Evolutionary conservation across 768 basidiomycete species (phyloP).

Genomic region (Russula foetens): DNA sequence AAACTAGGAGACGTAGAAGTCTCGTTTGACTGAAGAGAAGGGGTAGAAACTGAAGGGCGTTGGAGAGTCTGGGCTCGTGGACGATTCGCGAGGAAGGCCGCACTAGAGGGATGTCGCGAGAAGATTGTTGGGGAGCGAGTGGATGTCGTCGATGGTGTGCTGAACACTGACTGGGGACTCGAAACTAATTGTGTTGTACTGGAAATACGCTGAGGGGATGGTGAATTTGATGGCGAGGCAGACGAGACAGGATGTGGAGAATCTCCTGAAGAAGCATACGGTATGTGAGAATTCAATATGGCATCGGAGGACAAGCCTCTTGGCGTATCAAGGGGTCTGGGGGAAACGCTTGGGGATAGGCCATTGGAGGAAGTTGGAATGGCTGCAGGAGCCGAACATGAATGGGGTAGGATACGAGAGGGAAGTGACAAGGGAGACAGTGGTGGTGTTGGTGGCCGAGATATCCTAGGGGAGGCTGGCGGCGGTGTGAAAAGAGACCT

Average conservation of each 20-base stretch:
- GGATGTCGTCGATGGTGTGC: slow-evolving; percentile 12
- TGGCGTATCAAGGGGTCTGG: slow-evolving; percentile 12
- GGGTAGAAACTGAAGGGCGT: slow-evolving; percentile 36
- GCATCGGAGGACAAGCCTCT: slow-evolving; percentile 25
- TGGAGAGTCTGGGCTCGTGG: slow-evolving; percentile 28
- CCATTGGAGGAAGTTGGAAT: slow-evolving; percentile 27
- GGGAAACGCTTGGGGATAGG: slow-evolving; percentile 20
- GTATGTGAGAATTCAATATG: slow-evolving; percentile 17
- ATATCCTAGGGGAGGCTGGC: slow-evolving; percentile 28
- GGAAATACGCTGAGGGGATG: slow-evolving; percentile 15
- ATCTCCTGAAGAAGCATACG: background rate
- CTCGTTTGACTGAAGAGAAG: slow-evolving; percentile 30
- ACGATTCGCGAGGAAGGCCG: slow-evolving; percentile 16
- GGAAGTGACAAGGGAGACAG: slow-evolving; percentile 21
- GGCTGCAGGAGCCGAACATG: slow-evolving; percentile 36
- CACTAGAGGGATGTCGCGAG: slow-evolving; percentile 16
- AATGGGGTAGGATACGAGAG: slow-evolving; percentile 28
- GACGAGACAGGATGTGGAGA: slow-evolving; percentile 7
- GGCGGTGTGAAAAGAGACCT: slow-evolving; percentile 43
- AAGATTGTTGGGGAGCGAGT: slow-evolving; percentile 10
- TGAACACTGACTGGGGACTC: slow-evolving; percentile 13
- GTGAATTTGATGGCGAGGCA: slow-evolving; percentile 11
- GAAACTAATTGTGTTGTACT: slow-evolving; percentile 3
- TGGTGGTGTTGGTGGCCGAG: slow-evolving; percentile 22
- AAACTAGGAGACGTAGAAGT: slow-evolving; percentile 34